Base-by-base conservation (phyloP, 768 basidiomycete genomes). In the Favolaschia claudopus region DNA sequence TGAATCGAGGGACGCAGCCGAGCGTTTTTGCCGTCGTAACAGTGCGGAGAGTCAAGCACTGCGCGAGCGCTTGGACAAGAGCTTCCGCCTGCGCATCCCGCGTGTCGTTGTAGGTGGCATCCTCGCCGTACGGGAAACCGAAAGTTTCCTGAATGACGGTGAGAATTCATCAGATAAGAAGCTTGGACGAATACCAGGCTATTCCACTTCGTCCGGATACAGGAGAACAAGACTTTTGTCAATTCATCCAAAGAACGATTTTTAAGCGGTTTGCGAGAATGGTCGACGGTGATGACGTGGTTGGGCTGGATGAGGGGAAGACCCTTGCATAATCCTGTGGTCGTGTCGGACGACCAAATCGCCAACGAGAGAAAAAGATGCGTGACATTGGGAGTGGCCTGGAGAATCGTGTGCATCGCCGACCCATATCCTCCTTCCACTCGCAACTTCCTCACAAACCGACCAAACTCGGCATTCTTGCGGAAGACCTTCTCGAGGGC, bases 351-450 rank as follows among this genome's bases (percentile, higher is more conserved):
- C 2, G 50, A 54, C 25, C 28, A 38, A 19, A 65, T 46, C 13
- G 40, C 17, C 10, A 65, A 28, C 9, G 54, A 55, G n/a, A 64
- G 33, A 34, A 51, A 60, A 27, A 64, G 27, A 46, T 60, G 24
- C 17, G 55, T 62, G 12, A 60, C 36, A 20, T 55, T 55, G 1
- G 62, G 58, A 19, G 62, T 39, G 15, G 29, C 4, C 13, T 20
- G 20, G 19, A 64, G 17, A 13, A 64, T 55, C 15, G 33, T 60
- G 34, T 44, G 44, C 46, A 63, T 47, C 13, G 62, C 39, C 19
- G 33, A 17, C 17, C 62, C 57, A 28, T 38, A 63, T 5, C 62
- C 62, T 4, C 34, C 34, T 36, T 36, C 34, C n/a, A n/a, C n/a
- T n/a, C n/a, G n/a, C n/a, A n/a, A n/a, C n/a, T n/a, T n/a, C n/a